Evolutionary conservation across 345 rosid genomes (phyloP).

Genomic region (Lumnitzera littorea): DNA sequence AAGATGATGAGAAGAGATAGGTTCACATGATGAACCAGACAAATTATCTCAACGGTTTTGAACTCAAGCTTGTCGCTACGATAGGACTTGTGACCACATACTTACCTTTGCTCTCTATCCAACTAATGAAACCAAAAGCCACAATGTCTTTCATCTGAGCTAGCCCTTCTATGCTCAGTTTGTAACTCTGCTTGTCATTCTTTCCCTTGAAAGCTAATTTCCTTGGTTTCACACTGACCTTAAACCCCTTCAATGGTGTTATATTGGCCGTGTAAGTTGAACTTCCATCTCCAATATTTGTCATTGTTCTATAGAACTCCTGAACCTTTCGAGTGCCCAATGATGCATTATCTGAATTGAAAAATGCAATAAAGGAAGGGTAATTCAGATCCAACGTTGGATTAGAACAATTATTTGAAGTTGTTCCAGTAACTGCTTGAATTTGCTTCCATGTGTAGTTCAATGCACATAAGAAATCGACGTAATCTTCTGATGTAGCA

Average conservation of each 20-base stretch:
- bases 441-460: constrained; percentile 40
- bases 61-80: constrained; percentile 17
- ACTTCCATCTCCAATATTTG: constrained; percentile 34
- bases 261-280: constrained; percentile 26
- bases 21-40: neutral
- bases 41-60: neutral
- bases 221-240: constrained; percentile 25
- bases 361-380: constrained; percentile 49
- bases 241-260: constrained; percentile 20
- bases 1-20: neutral
- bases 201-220: constrained; percentile 32
- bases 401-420: constrained; percentile 25
- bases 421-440: constrained; percentile 32
- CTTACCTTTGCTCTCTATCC: constrained; percentile 35
- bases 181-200: constrained; percentile 34
- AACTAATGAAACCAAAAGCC: constrained; percentile 31
- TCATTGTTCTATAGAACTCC: constrained; percentile 44
- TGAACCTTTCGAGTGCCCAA: neutral
- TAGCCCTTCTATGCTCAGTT: constrained; percentile 31
- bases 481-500: constrained; percentile 29
- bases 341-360: constrained; percentile 2
- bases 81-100: constrained; percentile 45
- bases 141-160: constrained; percentile 1
- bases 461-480: constrained; percentile 37
- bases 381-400: constrained; percentile 45